These are phyloP conservation scores for Gymnopus androsaceus DNA, from an alignment of 1,284 basidiomycete genomes.

Conservation along the genomic window DNA sequence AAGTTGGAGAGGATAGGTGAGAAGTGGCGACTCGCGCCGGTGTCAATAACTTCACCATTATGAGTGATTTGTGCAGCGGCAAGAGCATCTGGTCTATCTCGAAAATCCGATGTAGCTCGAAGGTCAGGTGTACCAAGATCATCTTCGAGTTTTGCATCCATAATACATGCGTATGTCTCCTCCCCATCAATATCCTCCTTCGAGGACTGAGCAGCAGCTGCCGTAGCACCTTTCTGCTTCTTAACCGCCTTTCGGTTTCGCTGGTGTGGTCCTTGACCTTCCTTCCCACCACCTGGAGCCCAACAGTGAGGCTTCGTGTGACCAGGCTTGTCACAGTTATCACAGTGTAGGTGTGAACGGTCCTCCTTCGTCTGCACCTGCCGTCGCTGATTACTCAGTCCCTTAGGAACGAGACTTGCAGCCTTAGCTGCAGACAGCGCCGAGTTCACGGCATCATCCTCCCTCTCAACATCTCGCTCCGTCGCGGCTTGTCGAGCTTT, in stretches of 20 bases:
- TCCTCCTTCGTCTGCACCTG: not conserved
- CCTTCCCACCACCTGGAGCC: constrained; percentile 4
- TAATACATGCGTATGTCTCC: not conserved
- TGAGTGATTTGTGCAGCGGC: not conserved
- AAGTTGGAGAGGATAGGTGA: constrained; percentile 21
- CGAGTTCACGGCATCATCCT: not conserved
- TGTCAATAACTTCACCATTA: constrained; percentile 22
- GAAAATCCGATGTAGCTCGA: constrained; percentile 1
- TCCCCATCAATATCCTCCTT: not conserved
- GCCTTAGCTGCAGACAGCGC: not conserved
- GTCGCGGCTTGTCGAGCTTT: not conserved
- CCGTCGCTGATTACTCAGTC: not conserved
- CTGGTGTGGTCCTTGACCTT: not conserved
- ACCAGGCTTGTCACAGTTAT: constrained; percentile 3
- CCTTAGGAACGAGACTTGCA: not conserved
- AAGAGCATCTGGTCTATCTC: not conserved
- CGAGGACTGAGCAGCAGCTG: not conserved
- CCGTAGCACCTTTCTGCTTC: not conserved
- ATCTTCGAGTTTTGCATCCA: not conserved
- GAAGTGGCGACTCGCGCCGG: constrained; percentile 26
- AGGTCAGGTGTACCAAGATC: not conserved
- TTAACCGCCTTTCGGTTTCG: not conserved
- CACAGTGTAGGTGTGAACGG: not conserved
- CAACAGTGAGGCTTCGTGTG: constrained; percentile 4
- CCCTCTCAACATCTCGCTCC: not conserved